Evolutionary conservation across 208 protist species (phyloP).

Genomic region (Naegleria fowleri): DNA sequence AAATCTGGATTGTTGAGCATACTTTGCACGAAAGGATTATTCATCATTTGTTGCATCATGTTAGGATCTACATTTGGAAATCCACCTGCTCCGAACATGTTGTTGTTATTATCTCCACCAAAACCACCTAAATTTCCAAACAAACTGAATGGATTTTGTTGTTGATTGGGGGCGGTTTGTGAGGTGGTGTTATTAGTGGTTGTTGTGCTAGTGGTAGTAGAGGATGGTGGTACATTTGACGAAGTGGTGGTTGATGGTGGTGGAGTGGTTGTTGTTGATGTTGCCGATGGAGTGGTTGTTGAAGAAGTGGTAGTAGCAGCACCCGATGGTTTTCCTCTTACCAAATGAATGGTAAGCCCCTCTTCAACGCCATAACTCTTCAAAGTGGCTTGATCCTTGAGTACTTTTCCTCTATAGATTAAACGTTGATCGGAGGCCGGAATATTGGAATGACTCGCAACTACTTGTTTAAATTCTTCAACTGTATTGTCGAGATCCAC

Average conservation of each 20-base stretch:
- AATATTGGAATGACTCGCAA: slow-evolving; percentile 47
- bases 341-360: slow-evolving; percentile 57
- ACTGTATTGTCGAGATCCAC: slow-evolving; percentile 29
- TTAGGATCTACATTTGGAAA: slow-evolving; percentile 46
- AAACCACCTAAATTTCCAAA: background rate
- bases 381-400: slow-evolving; percentile 57
- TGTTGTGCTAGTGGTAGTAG: slow-evolving; percentile 18
- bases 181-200: background rate
- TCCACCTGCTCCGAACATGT: slow-evolving; percentile 24
- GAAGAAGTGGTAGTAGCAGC: background rate
- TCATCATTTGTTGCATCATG: slow-evolving; percentile 56
- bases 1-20: slow-evolving; percentile 61
- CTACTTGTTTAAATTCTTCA: slow-evolving; percentile 52
- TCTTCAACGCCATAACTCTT: slow-evolving; percentile 54
- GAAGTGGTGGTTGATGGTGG: slow-evolving; percentile 10
- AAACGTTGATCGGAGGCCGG: slow-evolving; percentile 56
- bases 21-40: slow-evolving; percentile 52
- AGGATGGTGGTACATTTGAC: background rate
- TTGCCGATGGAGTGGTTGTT: slow-evolving; percentile 31
- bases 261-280: background rate
- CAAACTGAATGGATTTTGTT: slow-evolving; percentile 31
- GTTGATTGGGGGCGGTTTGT: background rate
- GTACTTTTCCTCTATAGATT: slow-evolving; percentile 59
- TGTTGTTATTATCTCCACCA: background rate
- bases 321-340: slow-evolving; percentile 31